Evolutionary conservation across 2,329 filamentous ascomycete species (phyloP), one percentile per base, ranked within the genome.

Genomic region (Microthyrium microscopicum): DNA sequence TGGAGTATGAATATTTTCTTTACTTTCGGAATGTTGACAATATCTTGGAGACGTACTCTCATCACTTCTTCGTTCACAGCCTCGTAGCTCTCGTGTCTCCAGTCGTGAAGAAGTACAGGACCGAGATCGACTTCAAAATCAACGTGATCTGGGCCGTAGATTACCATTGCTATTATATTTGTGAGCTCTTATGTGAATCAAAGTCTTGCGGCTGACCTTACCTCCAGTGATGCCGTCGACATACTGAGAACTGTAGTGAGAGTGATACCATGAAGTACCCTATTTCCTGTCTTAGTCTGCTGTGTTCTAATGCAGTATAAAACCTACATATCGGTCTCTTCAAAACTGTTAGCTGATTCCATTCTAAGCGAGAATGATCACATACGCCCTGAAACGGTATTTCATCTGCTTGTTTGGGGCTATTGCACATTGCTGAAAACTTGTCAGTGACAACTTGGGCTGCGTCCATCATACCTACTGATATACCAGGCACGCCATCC

Each of bases 261-360:
- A 55, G 36, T 61, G 57, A 36, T 59, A 60, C 56, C 56, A 60
- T 9, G 45, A 40, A n/a, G 56, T 60, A 12, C 57, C 57, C 37
- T 61, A 60, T 33, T 57, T 50, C 22, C 12, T 17, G 17, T 12
- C 12, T 29, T 17, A 16, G 15, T 29, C 26, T n/a, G 8, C 22
- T 25, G 21, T 37, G 5, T 25, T 19, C 22, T 37, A 35, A 12
- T n/a, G n/a, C n/a, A n/a, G n/a, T n/a, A n/a, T n/a, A n/a, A n/a
- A n/a, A n/a, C n/a, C n/a, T n/a, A n/a, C n/a, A n/a, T n/a, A n/a
- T n/a, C n/a, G n/a, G n/a, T n/a, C n/a, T n/a, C n/a, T n/a, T n/a
- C n/a, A n/a, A n/a, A n/a, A n/a, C n/a, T n/a, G n/a, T n/a, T n/a
- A n/a, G n/a, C n/a, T n/a, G n/a, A n/a, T n/a, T n/a, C n/a, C n/a